Evolutionary conservation across 306 rosid genomes (phyloP).

Genomic region (Cyclanthera cordifolia): DNA sequence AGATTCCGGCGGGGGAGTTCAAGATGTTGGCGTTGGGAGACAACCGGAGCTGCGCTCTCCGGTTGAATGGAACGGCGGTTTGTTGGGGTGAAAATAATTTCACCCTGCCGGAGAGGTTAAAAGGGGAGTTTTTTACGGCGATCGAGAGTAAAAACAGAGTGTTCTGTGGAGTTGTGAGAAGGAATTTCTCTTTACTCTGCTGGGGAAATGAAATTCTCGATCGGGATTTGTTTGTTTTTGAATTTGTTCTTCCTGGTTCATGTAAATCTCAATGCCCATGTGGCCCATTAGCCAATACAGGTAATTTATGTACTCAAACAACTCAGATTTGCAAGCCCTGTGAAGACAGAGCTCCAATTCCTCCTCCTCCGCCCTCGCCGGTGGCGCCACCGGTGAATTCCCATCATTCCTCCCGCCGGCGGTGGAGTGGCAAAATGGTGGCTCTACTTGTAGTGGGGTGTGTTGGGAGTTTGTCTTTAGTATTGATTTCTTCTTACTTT

Average conservation of each 20-base stretch:
- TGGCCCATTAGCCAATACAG: constrained; percentile 14
- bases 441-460: constrained; percentile 68
- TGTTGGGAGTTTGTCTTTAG: constrained; percentile 43
- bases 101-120: constrained; percentile 32
- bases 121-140: constrained; percentile 22
- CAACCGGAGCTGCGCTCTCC: constrained; percentile 50
- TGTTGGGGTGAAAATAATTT: constrained; percentile 75
- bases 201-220: constrained; percentile 48
- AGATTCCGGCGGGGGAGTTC: constrained; percentile 34
- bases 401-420: constrained; percentile 1
- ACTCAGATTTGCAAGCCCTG: constrained; percentile 32
- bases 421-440: constrained; percentile 50
- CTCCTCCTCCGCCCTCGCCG: neutral
- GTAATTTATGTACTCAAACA: constrained; percentile 20
- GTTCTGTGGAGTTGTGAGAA: constrained; percentile 46
- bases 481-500: constrained; percentile 32
- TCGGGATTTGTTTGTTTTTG: constrained; percentile 29
- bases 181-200: constrained; percentile 42
- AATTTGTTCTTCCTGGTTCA: constrained; percentile 56
- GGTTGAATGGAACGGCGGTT: constrained; percentile 19
- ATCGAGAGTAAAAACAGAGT: constrained; percentile 47
- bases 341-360: neutral
- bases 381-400: neutral
- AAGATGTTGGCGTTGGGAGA: constrained; percentile 61
- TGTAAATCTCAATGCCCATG: constrained; percentile 42